Percentiles rank a stretch among this genome's conserved stretches.
phyloP scores from a whole-genome alignment of 805 yeast genomes.

The Isabelozyma heimii region DNA sequence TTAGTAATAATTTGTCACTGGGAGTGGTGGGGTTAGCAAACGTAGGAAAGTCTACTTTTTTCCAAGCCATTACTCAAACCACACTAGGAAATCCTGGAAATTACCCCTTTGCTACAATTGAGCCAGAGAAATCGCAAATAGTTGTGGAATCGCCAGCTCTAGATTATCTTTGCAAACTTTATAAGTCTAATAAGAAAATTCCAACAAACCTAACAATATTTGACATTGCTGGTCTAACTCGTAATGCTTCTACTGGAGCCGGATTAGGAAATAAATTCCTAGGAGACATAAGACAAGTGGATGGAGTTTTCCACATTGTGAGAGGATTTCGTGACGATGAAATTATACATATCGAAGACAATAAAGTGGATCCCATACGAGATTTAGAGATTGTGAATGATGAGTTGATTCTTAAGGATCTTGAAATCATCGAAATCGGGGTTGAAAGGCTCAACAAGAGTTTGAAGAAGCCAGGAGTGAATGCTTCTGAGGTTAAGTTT shows the following conservation, averaged over 20 bases:
- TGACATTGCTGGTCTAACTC: slow-evolving; percentile 70
- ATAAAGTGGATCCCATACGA: slow-evolving; percentile 56
- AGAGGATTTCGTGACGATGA: slow-evolving; percentile 64
- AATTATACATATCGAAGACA: slow-evolving; percentile 63
- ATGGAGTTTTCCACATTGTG: slow-evolving; percentile 68
- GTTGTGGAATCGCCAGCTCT: slow-evolving; percentile 51
- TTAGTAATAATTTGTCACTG: slow-evolving; percentile 35
- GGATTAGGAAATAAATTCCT: slow-evolving; percentile 76
- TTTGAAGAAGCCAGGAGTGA: slow-evolving; percentile 26
- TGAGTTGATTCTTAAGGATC: slow-evolving; percentile 57
- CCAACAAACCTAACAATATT: slow-evolving; percentile 58
- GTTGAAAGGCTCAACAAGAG: slow-evolving; percentile 28
- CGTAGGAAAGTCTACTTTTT: slow-evolving; percentile 48
- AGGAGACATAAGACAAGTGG: slow-evolving; percentile 67
- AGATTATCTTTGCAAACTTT: slow-evolving; percentile 45
- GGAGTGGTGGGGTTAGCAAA: slow-evolving; percentile 64
- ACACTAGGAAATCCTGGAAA: slow-evolving; percentile 54
- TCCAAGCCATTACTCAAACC: slow-evolving; percentile 57
- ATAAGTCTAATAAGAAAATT: slow-evolving; percentile 47
- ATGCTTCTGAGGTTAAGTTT: slow-evolving; percentile 18
- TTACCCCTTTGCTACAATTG: slow-evolving; percentile 74
- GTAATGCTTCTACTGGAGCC: slow-evolving; percentile 62
- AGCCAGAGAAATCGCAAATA: slow-evolving; percentile 64
- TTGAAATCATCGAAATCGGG: slow-evolving; percentile 59
- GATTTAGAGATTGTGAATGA: slow-evolving; percentile 64